Conservation (phyloP, 1,139 yeast genomes). For the Hyphopichia buzzinii region DNA sequence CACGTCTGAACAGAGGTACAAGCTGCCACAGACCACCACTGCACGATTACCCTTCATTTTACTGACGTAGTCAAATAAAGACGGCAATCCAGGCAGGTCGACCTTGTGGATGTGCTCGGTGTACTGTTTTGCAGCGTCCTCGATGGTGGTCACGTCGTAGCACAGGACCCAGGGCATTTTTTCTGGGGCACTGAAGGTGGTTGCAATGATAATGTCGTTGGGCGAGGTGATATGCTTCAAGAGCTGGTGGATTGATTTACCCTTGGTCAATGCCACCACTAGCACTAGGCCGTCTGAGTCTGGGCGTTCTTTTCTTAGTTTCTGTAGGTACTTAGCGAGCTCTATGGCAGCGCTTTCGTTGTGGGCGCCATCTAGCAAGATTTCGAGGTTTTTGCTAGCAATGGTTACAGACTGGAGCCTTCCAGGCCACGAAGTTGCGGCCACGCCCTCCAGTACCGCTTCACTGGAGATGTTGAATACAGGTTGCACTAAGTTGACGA, state of each 20-base stretch:
- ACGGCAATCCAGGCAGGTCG: not conserved
- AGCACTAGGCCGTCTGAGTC: constrained; percentile 47
- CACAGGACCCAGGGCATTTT: constrained; percentile 91
- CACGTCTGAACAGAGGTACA: constrained; percentile 72
- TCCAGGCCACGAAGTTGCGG: constrained; percentile 57
- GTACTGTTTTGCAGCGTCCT: constrained; percentile 19
- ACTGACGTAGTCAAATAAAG: constrained; percentile 16
- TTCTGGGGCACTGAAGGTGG: constrained; percentile 67
- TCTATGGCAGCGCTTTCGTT: constrained; percentile 80
- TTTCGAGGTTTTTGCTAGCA: constrained; percentile 22
- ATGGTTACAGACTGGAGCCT: constrained; percentile 49
- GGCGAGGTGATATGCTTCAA: constrained; percentile 48
- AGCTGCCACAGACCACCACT: constrained; percentile 72
- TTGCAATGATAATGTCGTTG: constrained; percentile 57
- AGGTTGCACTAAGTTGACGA: constrained; percentile 40
- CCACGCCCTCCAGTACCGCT: constrained; percentile 50
- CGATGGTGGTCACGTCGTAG: constrained; percentile 38
- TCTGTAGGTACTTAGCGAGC: constrained; percentile 40
- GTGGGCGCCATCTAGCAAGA: constrained; percentile 89
- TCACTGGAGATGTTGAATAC: constrained; percentile 20
- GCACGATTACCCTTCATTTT: constrained; percentile 24
- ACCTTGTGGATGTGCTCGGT: not conserved
- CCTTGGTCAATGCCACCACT: constrained; percentile 72
- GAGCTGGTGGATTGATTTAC: constrained; percentile 58
- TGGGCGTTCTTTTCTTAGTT: constrained; percentile 4